These are phyloP conservation scores for Hypoxylon subgilvum DNA, from an alignment of 495 filamentous ascomycete genomes.

Conservation along the genomic window DNA sequence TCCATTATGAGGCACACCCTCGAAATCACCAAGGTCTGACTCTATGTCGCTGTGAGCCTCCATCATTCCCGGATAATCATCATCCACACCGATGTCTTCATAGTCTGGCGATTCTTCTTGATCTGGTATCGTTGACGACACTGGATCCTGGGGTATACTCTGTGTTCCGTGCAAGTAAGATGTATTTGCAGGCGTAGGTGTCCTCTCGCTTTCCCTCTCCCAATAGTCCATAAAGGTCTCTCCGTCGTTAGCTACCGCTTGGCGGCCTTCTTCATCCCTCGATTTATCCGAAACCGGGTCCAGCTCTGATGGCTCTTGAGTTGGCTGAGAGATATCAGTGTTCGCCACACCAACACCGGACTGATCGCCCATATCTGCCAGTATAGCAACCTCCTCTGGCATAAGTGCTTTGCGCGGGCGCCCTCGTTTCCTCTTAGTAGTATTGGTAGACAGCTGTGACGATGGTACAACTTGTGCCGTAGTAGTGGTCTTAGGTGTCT, in stretches of 20 bases:
- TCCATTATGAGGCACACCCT: slow-evolving; percentile 18
- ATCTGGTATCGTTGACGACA: slow-evolving; percentile 18
- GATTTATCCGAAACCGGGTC: background rate
- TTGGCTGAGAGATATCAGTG: background rate
- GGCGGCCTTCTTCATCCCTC: background rate
- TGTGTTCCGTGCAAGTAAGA: slow-evolving; percentile 4
- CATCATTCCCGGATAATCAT: slow-evolving; percentile 30
- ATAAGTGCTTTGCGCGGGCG: slow-evolving; percentile 37
- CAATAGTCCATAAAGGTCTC: slow-evolving; percentile 27
- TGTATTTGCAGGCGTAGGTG: slow-evolving; percentile 15
- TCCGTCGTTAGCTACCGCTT: slow-evolving; percentile 38
- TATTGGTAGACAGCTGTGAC: slow-evolving; percentile 29
- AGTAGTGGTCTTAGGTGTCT: slow-evolving; percentile 32
- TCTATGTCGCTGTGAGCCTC: slow-evolving; percentile 39
- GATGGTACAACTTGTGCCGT: slow-evolving; percentile 25
- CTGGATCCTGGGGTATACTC: background rate
- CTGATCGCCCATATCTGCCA: slow-evolving; percentile 22
- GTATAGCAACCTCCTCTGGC: slow-evolving; percentile 36
- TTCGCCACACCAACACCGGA: slow-evolving; percentile 6
- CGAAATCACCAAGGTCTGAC: slow-evolving; percentile 28
- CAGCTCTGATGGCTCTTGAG: background rate
- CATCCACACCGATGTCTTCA: slow-evolving; percentile 13
- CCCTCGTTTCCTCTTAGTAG: slow-evolving; percentile 37
- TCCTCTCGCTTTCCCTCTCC: slow-evolving; percentile 9
- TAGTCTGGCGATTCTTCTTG: slow-evolving; percentile 22